phyloP scores from a whole-genome alignment of 306 rosid genomes.

The Begonia loranthoides region DNA sequence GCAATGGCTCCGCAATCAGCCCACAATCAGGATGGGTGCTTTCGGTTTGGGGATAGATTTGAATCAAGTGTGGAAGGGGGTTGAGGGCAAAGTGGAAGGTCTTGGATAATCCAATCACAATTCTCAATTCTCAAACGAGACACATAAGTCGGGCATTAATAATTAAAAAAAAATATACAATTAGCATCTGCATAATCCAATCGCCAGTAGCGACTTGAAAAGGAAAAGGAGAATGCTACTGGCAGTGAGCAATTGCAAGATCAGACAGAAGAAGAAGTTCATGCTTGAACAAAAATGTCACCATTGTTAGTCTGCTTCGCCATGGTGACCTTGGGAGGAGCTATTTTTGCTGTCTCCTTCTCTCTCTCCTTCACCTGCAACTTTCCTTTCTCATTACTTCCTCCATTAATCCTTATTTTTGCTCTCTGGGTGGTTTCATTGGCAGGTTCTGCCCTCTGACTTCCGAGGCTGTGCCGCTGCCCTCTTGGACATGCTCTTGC shows the following conservation, averaged over 20 bases:
- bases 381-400: conserved; percentile 8
- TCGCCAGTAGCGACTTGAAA: too few species aligned
- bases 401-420: conserved; percentile 23
- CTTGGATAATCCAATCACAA: too few species aligned
- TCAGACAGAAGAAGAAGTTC: conserved; percentile 25
- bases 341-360: conserved; percentile 20
- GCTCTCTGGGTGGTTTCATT: conserved; percentile 17
- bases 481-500: conserved; percentile 24
- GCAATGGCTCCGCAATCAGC: conserved; percentile 72
- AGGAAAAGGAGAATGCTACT: too few species aligned
- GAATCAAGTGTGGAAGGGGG: conserved; percentile 20
- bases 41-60: conserved; percentile 5
- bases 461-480: conserved; percentile 48
- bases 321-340: conserved; percentile 20
- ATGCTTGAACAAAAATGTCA: conserved; percentile 50
- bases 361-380: conserved; percentile 27
- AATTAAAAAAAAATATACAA: too few species aligned
- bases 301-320: conserved; percentile 31
- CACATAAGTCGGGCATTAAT: too few species aligned
- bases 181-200: too few species aligned
- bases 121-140: too few species aligned
- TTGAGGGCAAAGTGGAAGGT: conserved; percentile 7
- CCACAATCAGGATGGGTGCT: conserved; percentile 16
- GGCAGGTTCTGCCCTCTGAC: conserved; percentile 16
- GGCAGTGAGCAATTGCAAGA: too few species aligned